phyloP scores from a whole-genome alignment of 352 stramenopile species.

The Pythium periplocum region DNA sequence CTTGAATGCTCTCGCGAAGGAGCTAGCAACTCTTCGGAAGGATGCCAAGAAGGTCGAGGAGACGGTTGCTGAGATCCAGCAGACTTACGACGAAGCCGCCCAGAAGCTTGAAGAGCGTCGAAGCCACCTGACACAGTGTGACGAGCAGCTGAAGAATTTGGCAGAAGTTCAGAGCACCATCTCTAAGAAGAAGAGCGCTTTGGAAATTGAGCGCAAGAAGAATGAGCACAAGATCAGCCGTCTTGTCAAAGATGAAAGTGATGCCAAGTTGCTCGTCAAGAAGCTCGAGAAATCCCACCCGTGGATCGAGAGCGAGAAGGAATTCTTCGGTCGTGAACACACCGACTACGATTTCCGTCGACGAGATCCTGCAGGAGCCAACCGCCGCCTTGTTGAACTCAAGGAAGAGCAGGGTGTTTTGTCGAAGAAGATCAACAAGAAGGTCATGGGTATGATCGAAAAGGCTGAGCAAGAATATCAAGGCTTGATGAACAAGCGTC shows the following conservation, averaged over 20 bases:
- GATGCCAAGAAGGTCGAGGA: slow-evolving; percentile 68
- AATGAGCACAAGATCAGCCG: slow-evolving; percentile 90
- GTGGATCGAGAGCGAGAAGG: slow-evolving; percentile 97
- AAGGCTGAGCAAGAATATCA: slow-evolving; percentile 99
- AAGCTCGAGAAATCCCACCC: slow-evolving; percentile 91
- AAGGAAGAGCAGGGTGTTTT: slow-evolving; percentile 92
- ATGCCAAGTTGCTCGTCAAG: slow-evolving; percentile 85
- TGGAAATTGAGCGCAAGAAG: slow-evolving; percentile 95
- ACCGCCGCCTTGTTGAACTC: slow-evolving; percentile 84
- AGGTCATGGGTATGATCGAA: slow-evolving; percentile 99
- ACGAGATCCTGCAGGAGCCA: slow-evolving; percentile 80
- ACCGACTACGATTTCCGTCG: slow-evolving; percentile 98
- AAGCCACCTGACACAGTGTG: slow-evolving; percentile 76
- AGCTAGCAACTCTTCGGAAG: slow-evolving; percentile 53
- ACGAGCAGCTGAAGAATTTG: slow-evolving; percentile 91
- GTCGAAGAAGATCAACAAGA: slow-evolving; percentile 99
- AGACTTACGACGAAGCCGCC: slow-evolving; percentile 51
- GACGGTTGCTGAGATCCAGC: slow-evolving; percentile 59
- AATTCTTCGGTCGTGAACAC: slow-evolving; percentile 95
- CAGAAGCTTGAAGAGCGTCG: slow-evolving; percentile 64
- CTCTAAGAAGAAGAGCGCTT: slow-evolving; percentile 83
- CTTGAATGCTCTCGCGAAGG: slow-evolving; percentile 42
- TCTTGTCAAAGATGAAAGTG: slow-evolving; percentile 91
- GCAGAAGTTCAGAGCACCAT: slow-evolving; percentile 67
- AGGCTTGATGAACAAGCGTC: slow-evolving; percentile 95